A percentile compares a stretch with the other conserved stretches of the same genome.
phyloP scores from a whole-genome alignment of 2,329 filamentous ascomycete genomes.

The Lachnellula willkommii region DNA sequence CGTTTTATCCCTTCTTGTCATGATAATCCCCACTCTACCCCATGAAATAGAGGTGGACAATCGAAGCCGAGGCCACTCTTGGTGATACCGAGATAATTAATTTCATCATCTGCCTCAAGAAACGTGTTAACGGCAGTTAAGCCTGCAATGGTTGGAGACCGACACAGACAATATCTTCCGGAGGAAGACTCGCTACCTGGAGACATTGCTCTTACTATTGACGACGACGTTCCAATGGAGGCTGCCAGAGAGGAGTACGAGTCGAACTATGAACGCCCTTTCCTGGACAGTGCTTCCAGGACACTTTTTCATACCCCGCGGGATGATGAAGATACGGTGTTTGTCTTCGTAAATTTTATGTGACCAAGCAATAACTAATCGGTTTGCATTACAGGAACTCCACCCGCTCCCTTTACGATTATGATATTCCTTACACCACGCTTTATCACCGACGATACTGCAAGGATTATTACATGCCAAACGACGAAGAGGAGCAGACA shows the following conservation, averaged over 20 bases:
- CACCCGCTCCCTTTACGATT: slow-evolving; percentile 28
- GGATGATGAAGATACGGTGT: slow-evolving; percentile 14
- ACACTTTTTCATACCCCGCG: slow-evolving; percentile 8
- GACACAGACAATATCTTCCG: not conserved
- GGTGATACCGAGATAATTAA: not conserved
- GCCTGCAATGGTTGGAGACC: not conserved
- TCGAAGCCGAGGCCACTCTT: not conserved
- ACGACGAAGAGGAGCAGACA: slow-evolving; percentile 30
- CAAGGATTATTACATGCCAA: slow-evolving; percentile 37
- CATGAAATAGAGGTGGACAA: not conserved
- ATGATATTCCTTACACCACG: slow-evolving; percentile 35
- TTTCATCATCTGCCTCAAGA: not conserved
- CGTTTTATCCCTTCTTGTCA: not conserved
- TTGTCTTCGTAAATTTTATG: not conserved
- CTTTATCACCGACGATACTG: slow-evolving; percentile 47
- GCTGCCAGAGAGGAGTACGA: not conserved
- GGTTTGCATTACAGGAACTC: slow-evolving; percentile 22
- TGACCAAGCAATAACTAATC: not conserved
- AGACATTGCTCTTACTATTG: not conserved
- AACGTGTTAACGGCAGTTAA: not conserved
- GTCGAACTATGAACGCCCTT: not conserved
- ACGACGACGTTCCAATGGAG: not conserved
- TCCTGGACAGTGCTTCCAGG: not conserved
- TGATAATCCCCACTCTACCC: not conserved
- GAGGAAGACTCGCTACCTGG: not conserved